Conservation (phyloP, 345 rosid species). For the Cardiospermum halicacabum region DNA sequence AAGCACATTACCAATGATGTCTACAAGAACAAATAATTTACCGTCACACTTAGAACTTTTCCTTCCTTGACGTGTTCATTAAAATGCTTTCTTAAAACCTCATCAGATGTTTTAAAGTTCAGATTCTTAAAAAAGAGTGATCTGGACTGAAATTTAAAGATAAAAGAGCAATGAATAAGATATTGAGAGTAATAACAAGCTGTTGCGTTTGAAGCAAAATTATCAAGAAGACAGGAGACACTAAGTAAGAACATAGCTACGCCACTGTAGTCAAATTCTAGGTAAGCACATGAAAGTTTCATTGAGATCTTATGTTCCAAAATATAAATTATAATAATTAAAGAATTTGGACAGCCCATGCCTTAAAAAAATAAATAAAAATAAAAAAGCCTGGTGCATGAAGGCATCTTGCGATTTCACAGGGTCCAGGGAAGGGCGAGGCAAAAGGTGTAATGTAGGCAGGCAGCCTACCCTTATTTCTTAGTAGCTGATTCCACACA, state of each 20-base stretch:
- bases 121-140: conserved; percentile 83
- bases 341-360: neutral
- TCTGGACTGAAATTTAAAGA: conserved; percentile 57
- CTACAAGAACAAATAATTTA: conserved; percentile 25
- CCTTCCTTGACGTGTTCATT: conserved; percentile 59
- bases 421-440: no score
- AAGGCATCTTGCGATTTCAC: no score
- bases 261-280: neutral
- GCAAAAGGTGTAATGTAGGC: no score
- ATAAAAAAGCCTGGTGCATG: no score
- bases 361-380: no score
- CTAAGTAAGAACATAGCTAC: neutral
- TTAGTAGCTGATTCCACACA: no score
- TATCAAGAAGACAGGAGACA: no score
- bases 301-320: neutral
- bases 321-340: neutral
- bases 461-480: no score
- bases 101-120: conserved; percentile 89
- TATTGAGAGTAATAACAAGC: neutral
- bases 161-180: conserved; percentile 20
- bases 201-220: no score
- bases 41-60: conserved; percentile 73
- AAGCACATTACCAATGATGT: conserved; percentile 6
- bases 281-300: neutral
- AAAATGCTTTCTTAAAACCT: conserved; percentile 67